Conservation (phyloP, 768 basidiomycete species). For the Russula brevipes region DNA sequence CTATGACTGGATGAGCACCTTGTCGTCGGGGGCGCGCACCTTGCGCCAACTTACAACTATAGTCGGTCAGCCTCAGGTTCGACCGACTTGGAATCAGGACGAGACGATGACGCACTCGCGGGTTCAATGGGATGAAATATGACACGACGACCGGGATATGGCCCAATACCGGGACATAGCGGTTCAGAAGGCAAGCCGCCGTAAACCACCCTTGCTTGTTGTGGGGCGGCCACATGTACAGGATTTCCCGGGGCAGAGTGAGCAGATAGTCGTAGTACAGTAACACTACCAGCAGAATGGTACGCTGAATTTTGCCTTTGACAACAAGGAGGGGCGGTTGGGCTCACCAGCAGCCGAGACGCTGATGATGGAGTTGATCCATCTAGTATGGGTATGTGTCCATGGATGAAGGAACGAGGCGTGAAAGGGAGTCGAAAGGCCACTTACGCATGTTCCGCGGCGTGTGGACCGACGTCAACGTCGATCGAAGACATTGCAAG, state of each 20-base stretch:
- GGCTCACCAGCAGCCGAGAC: conserved; percentile 9
- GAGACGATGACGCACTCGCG: not conserved
- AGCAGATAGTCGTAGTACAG: conserved; percentile 33
- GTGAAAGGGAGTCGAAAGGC: not conserved
- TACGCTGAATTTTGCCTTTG: not conserved
- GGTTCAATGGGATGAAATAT: conserved; percentile 16
- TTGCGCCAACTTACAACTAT: not conserved
- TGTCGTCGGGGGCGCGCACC: too few species aligned
- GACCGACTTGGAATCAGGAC: not conserved
- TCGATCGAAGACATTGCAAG: conserved; percentile 9
- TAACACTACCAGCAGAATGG: conserved; percentile 23
- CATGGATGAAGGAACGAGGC: not conserved
- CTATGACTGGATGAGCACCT: not conserved
- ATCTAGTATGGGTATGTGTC: not conserved
- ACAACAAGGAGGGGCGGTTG: too few species aligned
- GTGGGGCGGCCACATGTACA: conserved; percentile 39
- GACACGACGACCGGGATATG: conserved; percentile 27
- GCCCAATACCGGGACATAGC: conserved; percentile 44
- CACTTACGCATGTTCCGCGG: not conserved
- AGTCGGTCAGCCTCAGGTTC: not conserved
- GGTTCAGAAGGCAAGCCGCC: conserved; percentile 45
- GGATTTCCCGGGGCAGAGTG: conserved; percentile 35
- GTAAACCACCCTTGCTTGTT: conserved; percentile 37
- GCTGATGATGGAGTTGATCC: conserved; percentile 1
- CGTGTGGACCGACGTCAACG: not conserved